Conservation (phyloP, 2,329 filamentous ascomycete genomes). For the Clonostachys byssicola region DNA sequence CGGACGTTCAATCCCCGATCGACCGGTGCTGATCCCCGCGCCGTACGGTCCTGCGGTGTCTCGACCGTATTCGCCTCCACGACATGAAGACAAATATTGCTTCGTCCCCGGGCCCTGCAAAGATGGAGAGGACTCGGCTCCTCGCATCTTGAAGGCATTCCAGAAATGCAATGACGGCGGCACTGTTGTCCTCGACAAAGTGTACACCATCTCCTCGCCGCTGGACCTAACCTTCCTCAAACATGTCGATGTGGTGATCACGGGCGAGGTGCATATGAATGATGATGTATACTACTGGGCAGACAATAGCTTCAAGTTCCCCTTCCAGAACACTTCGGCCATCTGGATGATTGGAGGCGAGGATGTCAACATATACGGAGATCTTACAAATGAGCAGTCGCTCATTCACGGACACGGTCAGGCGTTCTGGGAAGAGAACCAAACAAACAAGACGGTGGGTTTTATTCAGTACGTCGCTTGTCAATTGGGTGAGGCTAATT, state of each 20-base stretch:
- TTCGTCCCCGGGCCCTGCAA: not conserved
- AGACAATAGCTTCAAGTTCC: conserved; percentile 56
- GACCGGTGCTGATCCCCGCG: not conserved
- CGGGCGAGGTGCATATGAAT: conserved; percentile 56
- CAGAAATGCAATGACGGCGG: conserved; percentile 56
- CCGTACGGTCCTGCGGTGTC: not conserved
- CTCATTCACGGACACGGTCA: conserved; percentile 59
- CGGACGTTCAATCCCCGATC: not conserved
- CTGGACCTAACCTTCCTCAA: conserved; percentile 62
- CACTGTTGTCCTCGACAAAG: conserved; percentile 53
- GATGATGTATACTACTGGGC: conserved; percentile 69
- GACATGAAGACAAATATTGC: not conserved
- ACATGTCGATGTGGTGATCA: conserved; percentile 55
- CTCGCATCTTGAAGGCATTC: conserved; percentile 1
- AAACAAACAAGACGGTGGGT: conserved; percentile 48
- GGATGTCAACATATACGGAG: conserved; percentile 61
- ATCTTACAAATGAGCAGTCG: conserved; percentile 19
- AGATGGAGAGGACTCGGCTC: not conserved
- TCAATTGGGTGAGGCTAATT: conserved; percentile 40
- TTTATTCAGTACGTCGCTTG: conserved; percentile 56
- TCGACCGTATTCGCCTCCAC: not conserved
- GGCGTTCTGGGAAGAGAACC: conserved; percentile 60
- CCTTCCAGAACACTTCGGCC: conserved; percentile 59
- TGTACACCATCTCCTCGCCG: conserved; percentile 60
- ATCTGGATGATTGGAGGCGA: conserved; percentile 24